Evolutionary conservation across 805 yeast species (phyloP), one percentile per base, ranked within the genome.

Genomic region (Candida khao-thaluensis): DNA sequence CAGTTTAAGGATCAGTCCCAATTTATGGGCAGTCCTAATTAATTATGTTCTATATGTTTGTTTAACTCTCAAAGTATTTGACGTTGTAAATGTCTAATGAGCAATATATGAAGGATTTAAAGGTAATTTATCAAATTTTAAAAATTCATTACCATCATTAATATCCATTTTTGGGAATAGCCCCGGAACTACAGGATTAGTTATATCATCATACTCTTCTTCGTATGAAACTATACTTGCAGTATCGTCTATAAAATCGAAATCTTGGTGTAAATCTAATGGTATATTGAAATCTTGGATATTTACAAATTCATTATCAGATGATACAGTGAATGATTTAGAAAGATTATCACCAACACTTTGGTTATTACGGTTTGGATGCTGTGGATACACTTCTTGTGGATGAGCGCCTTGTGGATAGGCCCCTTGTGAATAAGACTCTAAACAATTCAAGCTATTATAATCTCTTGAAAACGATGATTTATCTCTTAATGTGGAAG

Each of bases 151-250:
- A 17, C 41, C 47, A 41, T 59, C 61, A 24, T 44, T 37, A 26
- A 46, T 50, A 30, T 31, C 57, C 51, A 66, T 64, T 51, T 15
- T 43, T 39, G 72, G 72, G 41, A 66, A 66, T 6, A 66, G 50
- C 2, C 66, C 69, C 0, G 71, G 71, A 2, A 47, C 64, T 3
- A 64, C 50, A 3, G 62, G 64, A 33, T 65, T 59, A n/a, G n/a
- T 28, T 5, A 14, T 15, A 15, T 42, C 44, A 14, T 35, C 26
- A 17, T 37, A 43, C 9, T 35, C 28, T 3, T 35, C 40, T 26
- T 38, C 37, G 17, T 31, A 36, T 4, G 37, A 30, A 9, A 31
- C 8, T 8, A 41, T 31, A 25, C 40, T 36, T 2, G 23, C 14
- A 11, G 25, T 17, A 15, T 40, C 43, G 17, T 35, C 32, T 7